Base-by-base conservation (phyloP, 2,329 filamentous ascomycete species). In the Nannizzia gypsea region DNA sequence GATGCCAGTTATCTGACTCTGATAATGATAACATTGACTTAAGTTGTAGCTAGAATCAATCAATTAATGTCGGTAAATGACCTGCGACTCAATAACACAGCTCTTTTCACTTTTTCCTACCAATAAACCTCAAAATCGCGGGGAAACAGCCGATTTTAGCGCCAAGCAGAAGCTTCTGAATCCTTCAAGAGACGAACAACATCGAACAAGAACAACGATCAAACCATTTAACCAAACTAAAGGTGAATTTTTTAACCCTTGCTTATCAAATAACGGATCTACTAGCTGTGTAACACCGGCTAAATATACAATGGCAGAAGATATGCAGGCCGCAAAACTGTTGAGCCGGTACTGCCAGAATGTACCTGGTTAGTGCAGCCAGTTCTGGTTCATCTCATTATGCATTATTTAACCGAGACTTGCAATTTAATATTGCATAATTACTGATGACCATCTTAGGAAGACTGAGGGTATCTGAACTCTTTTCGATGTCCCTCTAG, bases 401-500 rank as follows among this genome's bases (percentile, higher is more conserved):
- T 46, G 20, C 20, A 20, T n/a, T 46, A 46, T 17, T 20, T 20
- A 46, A 46, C 15, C n/a, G n/a, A 17, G 17, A 6, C 20, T 46
- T 17, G 11, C 6, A 24, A 20, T 20, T 17, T 36, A 36, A 8
- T 36, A 36, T 36, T 13, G 31, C 44, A 28, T 22, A 6, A 13
- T 15, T 15, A 28, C 24, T 22, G 15, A 13, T 28, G 22, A 15
- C 13, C 13, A 13, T 13, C 44, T 56, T 58, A 90, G 89, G 89
- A 56, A 86, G 85, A 69, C 78, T 95, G 52, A 79, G 82, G 62
- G 81, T 95, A 62, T 87, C 87, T 1, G 90, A 96, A 71, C 81
- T 67, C 87, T 90, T 77, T 96, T 96, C 73, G 81, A 89, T 65
- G 90, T 96, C 9, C 90, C 91, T 2, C 80, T 89, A 63, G 88